These are phyloP conservation scores for Suhomyces sp. DNA, from an alignment of 805 yeast genomes.

Conservation along the genomic window DNA sequence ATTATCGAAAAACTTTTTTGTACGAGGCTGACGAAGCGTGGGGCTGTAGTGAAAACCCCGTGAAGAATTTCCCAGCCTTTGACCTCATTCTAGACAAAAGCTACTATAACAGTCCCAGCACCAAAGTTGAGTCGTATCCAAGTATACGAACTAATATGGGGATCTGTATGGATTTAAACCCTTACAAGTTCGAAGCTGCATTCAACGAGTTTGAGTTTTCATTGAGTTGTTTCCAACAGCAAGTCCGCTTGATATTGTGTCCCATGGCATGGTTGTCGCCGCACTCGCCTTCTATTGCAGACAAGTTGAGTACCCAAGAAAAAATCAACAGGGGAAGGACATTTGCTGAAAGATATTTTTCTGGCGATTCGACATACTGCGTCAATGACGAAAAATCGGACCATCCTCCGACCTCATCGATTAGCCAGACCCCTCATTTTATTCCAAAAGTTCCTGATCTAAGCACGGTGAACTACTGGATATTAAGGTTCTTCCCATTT, in stretches of 20 bases:
- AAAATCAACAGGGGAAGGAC: constrained; percentile 7
- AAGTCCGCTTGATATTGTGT: constrained; percentile 57
- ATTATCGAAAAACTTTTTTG: constrained; percentile 73
- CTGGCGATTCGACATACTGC: constrained; percentile 1
- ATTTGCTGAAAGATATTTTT: constrained; percentile 5
- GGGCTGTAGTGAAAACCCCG: constrained; percentile 73
- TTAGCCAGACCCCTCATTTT: not conserved
- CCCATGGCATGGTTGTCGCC: constrained; percentile 87
- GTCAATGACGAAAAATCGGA: not conserved
- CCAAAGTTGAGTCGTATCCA: not conserved
- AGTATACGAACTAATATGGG: constrained; percentile 55
- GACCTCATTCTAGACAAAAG: constrained; percentile 33
- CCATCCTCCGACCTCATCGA: not conserved
- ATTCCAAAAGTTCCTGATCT: constrained; percentile 40
- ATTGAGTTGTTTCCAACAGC: constrained; percentile 42
- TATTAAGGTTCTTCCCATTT: constrained; percentile 64
- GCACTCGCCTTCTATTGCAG: constrained; percentile 39
- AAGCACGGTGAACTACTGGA: constrained; percentile 68
- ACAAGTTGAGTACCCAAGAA: constrained; percentile 11
- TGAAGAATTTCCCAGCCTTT: constrained; percentile 51
- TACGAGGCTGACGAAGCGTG: constrained; percentile 77
- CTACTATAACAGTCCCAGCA: constrained; percentile 4
- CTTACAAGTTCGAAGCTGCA: constrained; percentile 79
- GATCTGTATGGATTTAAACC: constrained; percentile 92
- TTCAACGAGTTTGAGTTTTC: constrained; percentile 74